These are phyloP conservation scores for Colletotrichum cuscutae DNA, from an alignment of 2,329 filamentous ascomycete genomes.

Conservation along the genomic window DNA sequence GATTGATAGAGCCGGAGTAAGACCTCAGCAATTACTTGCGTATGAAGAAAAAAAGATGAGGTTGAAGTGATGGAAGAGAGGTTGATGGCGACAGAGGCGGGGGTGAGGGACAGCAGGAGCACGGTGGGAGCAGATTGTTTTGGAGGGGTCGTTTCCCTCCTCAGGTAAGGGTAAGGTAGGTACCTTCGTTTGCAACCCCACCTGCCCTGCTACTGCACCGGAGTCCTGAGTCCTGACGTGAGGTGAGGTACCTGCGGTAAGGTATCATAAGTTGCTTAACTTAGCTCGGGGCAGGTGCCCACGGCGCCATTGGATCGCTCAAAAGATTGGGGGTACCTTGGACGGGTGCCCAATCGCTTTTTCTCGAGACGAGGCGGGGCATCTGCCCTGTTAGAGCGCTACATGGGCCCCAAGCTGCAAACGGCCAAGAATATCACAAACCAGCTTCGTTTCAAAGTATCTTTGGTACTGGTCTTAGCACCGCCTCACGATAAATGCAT, in stretches of 20 bases:
- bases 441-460: conserved; percentile 27
- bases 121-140: conserved; percentile 25
- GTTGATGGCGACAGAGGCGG: conserved; percentile 8
- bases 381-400: conserved; percentile 30
- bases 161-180: background rate
- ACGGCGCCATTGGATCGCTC: conserved; percentile 13
- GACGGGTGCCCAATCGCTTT: conserved; percentile 20
- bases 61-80: conserved; percentile 14
- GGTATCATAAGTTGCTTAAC: conserved; percentile 14
- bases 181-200: conserved; percentile 17
- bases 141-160: conserved; percentile 34
- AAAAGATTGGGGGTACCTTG: conserved; percentile 29
- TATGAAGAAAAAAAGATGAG: conserved; percentile 6
- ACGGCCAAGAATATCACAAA: conserved; percentile 15
- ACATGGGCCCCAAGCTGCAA: conserved; percentile 17
- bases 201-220: background rate
- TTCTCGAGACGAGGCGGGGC: conserved; percentile 17
- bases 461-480: conserved; percentile 6
- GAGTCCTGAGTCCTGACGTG: conserved; percentile 7
- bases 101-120: conserved; percentile 7
- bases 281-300: conserved; percentile 3
- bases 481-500: conserved; percentile 11
- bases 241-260: conserved; percentile 15
- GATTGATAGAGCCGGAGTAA: conserved; percentile 1
- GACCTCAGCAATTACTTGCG: conserved; percentile 19